Base-by-base conservation (phyloP, 768 basidiomycete genomes). In the Lanmaoa rubissima region DNA sequence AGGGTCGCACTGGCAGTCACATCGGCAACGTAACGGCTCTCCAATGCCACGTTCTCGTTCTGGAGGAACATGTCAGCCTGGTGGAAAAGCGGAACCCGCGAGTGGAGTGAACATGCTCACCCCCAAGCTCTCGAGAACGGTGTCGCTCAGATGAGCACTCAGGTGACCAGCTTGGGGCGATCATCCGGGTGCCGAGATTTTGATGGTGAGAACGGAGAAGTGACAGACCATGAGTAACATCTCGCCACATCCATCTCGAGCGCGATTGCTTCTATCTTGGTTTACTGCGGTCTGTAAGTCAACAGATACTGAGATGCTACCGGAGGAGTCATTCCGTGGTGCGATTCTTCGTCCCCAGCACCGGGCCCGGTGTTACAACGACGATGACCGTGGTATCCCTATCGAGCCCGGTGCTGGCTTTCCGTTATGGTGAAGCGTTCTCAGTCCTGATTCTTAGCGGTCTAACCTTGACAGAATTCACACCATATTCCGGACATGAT, bases 321-420 rank as follows among this genome's bases (percentile, higher is more conserved):
- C 39, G 53, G 40, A 52, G 24, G 31, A 53, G 56, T 50, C 57
- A 17, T 62, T 56, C 54, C 53, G 45, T 50, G 48, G 47, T 51
- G 48, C 42, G 43, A 32, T 63, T 53, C 65, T 68, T 61, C 31
- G 48, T 36, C 42, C 31, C 60, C 66, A 61, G 63, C 41, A 21
- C 63, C 58, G 60, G 60, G 10, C 24, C 53, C 58, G 63, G 60
- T 40, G 36, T 57, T 44, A 46, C 53, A 44, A 32, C 24, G 49
- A 56, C 38, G 43, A 59, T 44, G 55, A 49, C 54, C 51, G 55
- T 57, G 55, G 50, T 35, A 53, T 53, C 43, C 40, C 31, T 35
- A 43, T 40, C 46, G 48, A 53, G 16, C 24, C 35, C 16, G 40
- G 35, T 32, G 24, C 36, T 52, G 42, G 21, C 34, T 38, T 32